These are phyloP conservation scores for Fomitopsis pulvina DNA, from an alignment of 768 basidiomycete species.

Conservation along the genomic window DNA sequence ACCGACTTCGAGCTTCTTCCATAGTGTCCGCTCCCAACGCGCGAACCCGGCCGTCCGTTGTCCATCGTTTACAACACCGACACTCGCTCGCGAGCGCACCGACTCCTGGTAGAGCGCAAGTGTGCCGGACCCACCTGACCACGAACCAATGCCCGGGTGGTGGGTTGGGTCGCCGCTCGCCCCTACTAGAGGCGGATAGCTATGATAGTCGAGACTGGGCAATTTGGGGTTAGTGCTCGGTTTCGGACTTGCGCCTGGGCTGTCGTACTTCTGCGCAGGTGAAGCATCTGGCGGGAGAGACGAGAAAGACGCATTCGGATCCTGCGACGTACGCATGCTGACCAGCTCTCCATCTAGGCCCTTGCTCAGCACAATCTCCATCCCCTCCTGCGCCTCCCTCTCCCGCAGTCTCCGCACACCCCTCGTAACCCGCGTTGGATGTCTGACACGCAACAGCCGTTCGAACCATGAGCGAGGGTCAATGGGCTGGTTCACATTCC, in stretches of 20 bases:
- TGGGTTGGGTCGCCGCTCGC: background rate
- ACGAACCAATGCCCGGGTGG: slow-evolving; percentile 18
- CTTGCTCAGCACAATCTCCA: slow-evolving; percentile 55
- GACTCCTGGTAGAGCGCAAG: slow-evolving; percentile 49
- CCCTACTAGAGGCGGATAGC: slow-evolving; percentile 44
- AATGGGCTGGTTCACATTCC: slow-evolving; percentile 79
- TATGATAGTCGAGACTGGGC: slow-evolving; percentile 58
- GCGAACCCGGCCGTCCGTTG: slow-evolving; percentile 64
- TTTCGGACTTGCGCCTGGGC: slow-evolving; percentile 42
- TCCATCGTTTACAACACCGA: slow-evolving; percentile 80
- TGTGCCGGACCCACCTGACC: slow-evolving; percentile 26
- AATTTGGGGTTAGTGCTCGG: slow-evolving; percentile 49
- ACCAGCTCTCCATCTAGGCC: slow-evolving; percentile 23
- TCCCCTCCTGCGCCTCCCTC: slow-evolving; percentile 62
- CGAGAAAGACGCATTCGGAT: slow-evolving; percentile 17
- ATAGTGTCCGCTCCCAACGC: slow-evolving; percentile 90
- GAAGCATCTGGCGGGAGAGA: slow-evolving; percentile 17
- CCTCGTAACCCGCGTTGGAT: slow-evolving; percentile 71
- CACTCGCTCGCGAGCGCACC: slow-evolving; percentile 44
- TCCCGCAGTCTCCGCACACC: slow-evolving; percentile 84
- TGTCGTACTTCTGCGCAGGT: slow-evolving; percentile 8
- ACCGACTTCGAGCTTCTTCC: slow-evolving; percentile 99
- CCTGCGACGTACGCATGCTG: slow-evolving; percentile 32
- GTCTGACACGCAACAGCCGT: slow-evolving; percentile 60
- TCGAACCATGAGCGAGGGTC: slow-evolving; percentile 76